Evolutionary conservation across 345 rosid species (phyloP).

Genomic region (Rhizophora apiculata): DNA sequence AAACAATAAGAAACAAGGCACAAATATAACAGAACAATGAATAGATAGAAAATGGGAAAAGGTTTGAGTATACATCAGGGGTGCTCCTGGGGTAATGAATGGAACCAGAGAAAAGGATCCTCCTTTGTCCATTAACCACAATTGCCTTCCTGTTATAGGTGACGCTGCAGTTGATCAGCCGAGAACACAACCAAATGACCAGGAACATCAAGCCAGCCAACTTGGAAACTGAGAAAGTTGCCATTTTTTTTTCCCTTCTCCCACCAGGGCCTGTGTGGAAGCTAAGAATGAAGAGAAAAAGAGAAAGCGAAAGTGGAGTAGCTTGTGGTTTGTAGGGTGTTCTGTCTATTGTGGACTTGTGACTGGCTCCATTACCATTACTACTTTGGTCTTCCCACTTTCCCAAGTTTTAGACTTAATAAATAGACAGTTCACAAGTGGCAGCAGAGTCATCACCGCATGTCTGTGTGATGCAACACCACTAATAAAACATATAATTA

Average conservation of each 20-base stretch:
- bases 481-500: neutral
- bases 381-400: neutral
- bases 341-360: neutral
- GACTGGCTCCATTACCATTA: neutral
- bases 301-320: neutral
- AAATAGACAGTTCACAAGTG: constrained; percentile 21
- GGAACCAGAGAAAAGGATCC: constrained; percentile 88
- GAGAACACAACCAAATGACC: constrained; percentile 41
- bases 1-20: neutral
- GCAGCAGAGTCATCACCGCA: constrained; percentile 27
- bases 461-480: no score
- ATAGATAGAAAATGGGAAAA: neutral
- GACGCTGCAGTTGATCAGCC: constrained; percentile 54
- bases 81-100: constrained; percentile 96
- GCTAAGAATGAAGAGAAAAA: neutral
- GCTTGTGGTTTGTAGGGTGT: neutral
- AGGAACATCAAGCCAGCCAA: constrained; percentile 39
- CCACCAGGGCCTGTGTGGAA: neutral
- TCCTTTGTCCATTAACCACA: constrained; percentile 77
- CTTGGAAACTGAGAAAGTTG: constrained; percentile 32
- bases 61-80: constrained; percentile 50
- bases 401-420: neutral
- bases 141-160: constrained; percentile 88
- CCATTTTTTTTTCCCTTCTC: constrained; percentile 33
- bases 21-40: neutral